Evolutionary conservation across 257 asterid genomes (phyloP), one percentile per base, ranked within the genome.

Genomic region (Solanum ossicruentum): DNA sequence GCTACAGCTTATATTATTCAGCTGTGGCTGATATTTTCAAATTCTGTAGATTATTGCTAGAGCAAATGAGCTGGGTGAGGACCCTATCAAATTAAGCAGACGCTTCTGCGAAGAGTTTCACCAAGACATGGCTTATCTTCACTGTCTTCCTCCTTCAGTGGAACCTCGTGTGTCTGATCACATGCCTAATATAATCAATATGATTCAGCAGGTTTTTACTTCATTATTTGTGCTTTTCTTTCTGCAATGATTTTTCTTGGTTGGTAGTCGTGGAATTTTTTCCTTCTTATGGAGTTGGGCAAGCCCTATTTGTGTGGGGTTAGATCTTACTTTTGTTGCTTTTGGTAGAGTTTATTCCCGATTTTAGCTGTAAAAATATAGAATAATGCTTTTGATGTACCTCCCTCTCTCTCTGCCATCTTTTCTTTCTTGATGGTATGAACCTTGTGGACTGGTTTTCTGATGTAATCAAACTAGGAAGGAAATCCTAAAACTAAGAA

Each of bases 151-250:
- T 88, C 99, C 99, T 88, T 95, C 95, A 13, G 91, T 92, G 28
- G 99, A 96, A 86, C 98, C 99, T 84, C 95, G 97, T 84, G 99
- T 96, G 63, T 96, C 99, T 51, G 98, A 96, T 85, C 98, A 96
- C 90, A 90, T 96, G 85, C 90, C 94, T 9, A 93, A 96, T 87
- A 96, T 96, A 79, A 90, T 94, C 86, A 91, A 90, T 85, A 95
- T 95, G 98, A 96, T 95, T 77, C 88, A 92, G 84, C 95, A 93
- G 98, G 99, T 95, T 65, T 85, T 56, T 10, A 51, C 28, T 28
- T 85, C 41, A 28, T 52, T 57, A 70, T 52, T 52, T 80, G 78
- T 85, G 12, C 45, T 58, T 80, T 13, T 67, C 13, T 17, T 52
- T 17, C 12, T 1, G 41, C 8, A 12, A 65, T 28, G 43, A 65